phyloP scores from a whole-genome alignment of 2,329 filamentous ascomycete genomes.

The Nannizziopsis barbatae region DNA sequence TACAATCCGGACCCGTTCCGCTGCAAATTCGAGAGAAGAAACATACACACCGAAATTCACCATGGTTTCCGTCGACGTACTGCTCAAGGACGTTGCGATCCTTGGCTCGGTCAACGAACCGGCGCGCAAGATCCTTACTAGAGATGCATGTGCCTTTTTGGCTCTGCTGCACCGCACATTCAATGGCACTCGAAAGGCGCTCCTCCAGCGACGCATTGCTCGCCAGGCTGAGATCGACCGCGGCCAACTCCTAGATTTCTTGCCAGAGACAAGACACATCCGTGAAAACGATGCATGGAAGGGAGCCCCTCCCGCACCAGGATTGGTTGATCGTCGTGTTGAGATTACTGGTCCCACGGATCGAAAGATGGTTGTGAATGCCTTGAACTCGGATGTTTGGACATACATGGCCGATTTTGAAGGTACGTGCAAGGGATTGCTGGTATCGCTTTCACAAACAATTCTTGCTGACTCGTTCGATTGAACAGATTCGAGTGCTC shows the following conservation, averaged over 20 bases:
- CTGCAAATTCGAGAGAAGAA: too few species aligned
- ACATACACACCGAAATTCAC: constrained; percentile 16
- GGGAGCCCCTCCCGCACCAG: constrained; percentile 80
- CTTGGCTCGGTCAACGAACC: constrained; percentile 65
- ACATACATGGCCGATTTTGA: constrained; percentile 99
- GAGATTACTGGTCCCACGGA: constrained; percentile 97
- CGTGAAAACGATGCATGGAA: constrained; percentile 91
- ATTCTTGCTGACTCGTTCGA: not conserved
- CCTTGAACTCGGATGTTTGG: constrained; percentile 89
- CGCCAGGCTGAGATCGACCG: constrained; percentile 90
- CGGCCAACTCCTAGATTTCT: constrained; percentile 80
- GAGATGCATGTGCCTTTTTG: constrained; percentile 81
- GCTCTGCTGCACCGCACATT: constrained; percentile 91
- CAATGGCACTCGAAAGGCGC: constrained; percentile 74
- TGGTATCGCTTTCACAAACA: not conserved
- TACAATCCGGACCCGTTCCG: too few species aligned
- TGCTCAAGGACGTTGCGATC: constrained; percentile 81
- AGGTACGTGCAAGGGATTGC: constrained; percentile 47
- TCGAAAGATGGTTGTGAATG: constrained; percentile 98
- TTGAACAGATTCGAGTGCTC: constrained; percentile 72
- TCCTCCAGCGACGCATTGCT: constrained; percentile 73
- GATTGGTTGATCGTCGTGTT: constrained; percentile 81
- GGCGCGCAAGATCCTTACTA: constrained; percentile 83
- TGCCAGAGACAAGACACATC: constrained; percentile 90
- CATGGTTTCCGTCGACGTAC: constrained; percentile 61